Conservation (phyloP, 805 yeast species). For the Candida vartiovaarae region DNA sequence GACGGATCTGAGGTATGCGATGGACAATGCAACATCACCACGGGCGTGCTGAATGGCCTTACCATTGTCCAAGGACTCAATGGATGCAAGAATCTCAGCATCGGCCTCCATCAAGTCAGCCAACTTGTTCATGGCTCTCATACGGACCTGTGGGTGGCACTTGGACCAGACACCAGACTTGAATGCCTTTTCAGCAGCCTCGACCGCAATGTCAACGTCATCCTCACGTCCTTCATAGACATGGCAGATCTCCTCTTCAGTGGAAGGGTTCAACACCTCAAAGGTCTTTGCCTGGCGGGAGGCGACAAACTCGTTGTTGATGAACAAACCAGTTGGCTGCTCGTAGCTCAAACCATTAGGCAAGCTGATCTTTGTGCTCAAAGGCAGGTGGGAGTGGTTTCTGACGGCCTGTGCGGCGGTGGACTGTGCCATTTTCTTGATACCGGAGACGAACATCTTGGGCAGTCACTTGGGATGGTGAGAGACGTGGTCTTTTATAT, state of each 20-base stretch:
- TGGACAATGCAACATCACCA: constrained; percentile 69
- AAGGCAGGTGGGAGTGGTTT: constrained; percentile 24
- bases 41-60: constrained; percentile 67
- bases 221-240: constrained; percentile 70
- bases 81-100: constrained; percentile 65
- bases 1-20: constrained; percentile 70
- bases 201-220: constrained; percentile 79
- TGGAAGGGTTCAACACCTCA: constrained; percentile 59
- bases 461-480: too few species aligned
- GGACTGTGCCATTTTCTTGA: background rate
- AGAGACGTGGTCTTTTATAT: too few species aligned
- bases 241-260: constrained; percentile 62
- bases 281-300: constrained; percentile 55
- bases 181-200: constrained; percentile 78
- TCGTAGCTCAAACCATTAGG: constrained; percentile 72
- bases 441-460: too few species aligned
- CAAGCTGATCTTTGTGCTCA: constrained; percentile 43
- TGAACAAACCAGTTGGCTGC: constrained; percentile 80
- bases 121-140: constrained; percentile 53
- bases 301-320: constrained; percentile 67
- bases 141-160: constrained; percentile 60
- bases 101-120: constrained; percentile 76
- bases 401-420: constrained; percentile 1
- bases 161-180: constrained; percentile 62
- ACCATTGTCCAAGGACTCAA: constrained; percentile 89